Evolutionary conservation across 805 yeast genomes (phyloP).

Genomic region (Monosporozyma servazzii): DNA sequence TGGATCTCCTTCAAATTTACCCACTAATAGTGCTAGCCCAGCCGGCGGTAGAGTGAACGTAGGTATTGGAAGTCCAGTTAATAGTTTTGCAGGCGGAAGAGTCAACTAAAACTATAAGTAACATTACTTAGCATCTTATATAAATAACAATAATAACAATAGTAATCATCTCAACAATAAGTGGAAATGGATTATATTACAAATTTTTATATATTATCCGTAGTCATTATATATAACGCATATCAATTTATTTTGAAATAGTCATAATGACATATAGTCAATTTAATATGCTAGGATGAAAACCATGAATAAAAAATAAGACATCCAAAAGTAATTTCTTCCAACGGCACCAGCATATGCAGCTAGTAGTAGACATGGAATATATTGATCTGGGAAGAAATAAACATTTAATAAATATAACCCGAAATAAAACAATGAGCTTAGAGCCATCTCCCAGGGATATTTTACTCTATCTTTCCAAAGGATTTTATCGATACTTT

Average conservation of each 20-base stretch:
- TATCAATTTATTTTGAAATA: not conserved
- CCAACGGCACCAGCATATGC: constrained; percentile 1
- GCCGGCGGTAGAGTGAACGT: constrained; percentile 19
- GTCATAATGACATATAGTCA: not conserved
- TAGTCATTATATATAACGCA: not conserved
- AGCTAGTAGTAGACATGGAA: constrained; percentile 15
- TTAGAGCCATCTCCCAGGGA: constrained; percentile 26
- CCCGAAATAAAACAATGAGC: constrained; percentile 8
- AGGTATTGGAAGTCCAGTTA: constrained; percentile 16
- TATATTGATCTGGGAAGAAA: constrained; percentile 8
- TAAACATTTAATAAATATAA: constrained; percentile 9
- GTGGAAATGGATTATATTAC: not conserved
- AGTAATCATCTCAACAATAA: not conserved
- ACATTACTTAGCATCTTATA: not conserved
- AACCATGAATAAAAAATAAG: constrained; percentile 11
- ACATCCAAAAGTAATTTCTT: constrained; percentile 9
- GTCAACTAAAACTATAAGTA: constrained; percentile 7
- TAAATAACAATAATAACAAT: not conserved
- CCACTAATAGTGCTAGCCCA: constrained; percentile 7
- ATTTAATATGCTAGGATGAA: not conserved
- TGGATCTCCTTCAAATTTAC: not conserved
- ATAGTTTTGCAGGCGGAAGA: constrained; percentile 14
- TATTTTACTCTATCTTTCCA: constrained; percentile 17
- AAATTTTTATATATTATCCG: not conserved
- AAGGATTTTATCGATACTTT: constrained; percentile 26